Conservation (phyloP, 495 filamentous ascomycete genomes). For the Amphirosellinia nigrospora region DNA sequence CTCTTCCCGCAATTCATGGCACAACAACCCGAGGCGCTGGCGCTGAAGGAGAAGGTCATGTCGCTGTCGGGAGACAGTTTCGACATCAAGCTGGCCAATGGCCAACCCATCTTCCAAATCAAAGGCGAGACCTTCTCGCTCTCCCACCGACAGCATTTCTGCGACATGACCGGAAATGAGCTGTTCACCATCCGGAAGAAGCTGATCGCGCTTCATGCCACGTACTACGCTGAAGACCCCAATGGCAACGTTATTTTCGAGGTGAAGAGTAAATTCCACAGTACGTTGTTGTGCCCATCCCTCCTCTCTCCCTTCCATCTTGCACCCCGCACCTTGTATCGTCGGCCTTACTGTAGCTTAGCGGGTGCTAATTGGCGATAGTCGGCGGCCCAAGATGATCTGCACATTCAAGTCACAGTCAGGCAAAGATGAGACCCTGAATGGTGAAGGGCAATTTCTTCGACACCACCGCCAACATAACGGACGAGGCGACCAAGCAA, state of each 20-base stretch:
- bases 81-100: slow-evolving; percentile 54
- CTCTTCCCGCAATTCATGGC: slow-evolving; percentile 58
- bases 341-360: not conserved
- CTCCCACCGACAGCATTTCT: slow-evolving; percentile 53
- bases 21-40: slow-evolving; percentile 51
- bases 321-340: not conserved
- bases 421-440: slow-evolving; percentile 40
- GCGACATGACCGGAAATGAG: slow-evolving; percentile 51
- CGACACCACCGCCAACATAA: slow-evolving; percentile 56
- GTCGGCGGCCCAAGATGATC: slow-evolving; percentile 53
- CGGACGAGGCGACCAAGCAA: slow-evolving; percentile 46
- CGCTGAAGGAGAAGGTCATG: slow-evolving; percentile 61
- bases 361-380: slow-evolving; percentile 27
- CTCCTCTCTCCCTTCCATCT: not conserved
- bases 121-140: slow-evolving; percentile 52
- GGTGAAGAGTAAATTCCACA: slow-evolving; percentile 55
- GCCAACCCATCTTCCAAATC: slow-evolving; percentile 57
- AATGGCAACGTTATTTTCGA: slow-evolving; percentile 52
- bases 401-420: slow-evolving; percentile 53
- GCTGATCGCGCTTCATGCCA: slow-evolving; percentile 56
- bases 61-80: slow-evolving; percentile 64
- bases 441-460: slow-evolving; percentile 58
- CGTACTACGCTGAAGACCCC: slow-evolving; percentile 51
- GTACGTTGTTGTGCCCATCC: too few relatives aligned
- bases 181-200: slow-evolving; percentile 61